Base-by-base conservation (phyloP, 1,139 yeast genomes). In the Protomyces arabidopsidicola region DNA sequence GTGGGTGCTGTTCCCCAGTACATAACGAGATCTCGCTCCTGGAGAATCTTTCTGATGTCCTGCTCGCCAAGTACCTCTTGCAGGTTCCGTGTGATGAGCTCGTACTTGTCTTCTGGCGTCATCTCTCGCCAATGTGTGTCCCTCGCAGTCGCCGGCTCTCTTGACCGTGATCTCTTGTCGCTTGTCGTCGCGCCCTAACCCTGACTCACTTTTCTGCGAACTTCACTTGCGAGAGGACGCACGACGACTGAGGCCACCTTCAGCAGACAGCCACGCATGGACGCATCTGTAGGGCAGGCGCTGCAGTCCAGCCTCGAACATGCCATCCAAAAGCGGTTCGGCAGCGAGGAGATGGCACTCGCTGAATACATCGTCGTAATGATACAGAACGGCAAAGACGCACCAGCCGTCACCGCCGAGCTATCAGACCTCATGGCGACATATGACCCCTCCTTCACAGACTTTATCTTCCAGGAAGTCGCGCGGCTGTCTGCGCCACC, bases 1-100 rank as follows among this genome's bases (percentile, higher is more conserved):
- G 99, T 95, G 65, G 96, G 96, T 8, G 93, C 91, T 27, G 91
- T 86, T 68, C 72, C 72, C 98, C 98, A 95, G 84, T 95, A 95
- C 72, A 95, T 77, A 73, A 84, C 87, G 70, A 91, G 74, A 4
- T 96, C 91, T 70, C 96, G 83, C 71, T 90, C 83, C 73, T 86
- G 95, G 68, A 93, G 80, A 42, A 90, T 84, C 72, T 90, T 82
- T 74, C 88, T 87, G 77, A 95, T 90, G 76, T 90, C 90, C 75
- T 88, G 93, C 50, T 84, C 87, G 75, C 93, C 90, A 67, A 93
- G 82, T 65, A 88, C 93, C 78, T 95, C 99, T 76, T 93, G 98
- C 67, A 95, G 83, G 73, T 87, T 86, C 74, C 86, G 86, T 60
- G 95, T 87, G 73, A 95, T 90, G 70, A 90, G 82, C 57, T 83